Evolutionary conservation across 805 yeast species (phyloP), one percentile per base, ranked within the genome.

Genomic region (Hagleromyces aurorensis): DNA sequence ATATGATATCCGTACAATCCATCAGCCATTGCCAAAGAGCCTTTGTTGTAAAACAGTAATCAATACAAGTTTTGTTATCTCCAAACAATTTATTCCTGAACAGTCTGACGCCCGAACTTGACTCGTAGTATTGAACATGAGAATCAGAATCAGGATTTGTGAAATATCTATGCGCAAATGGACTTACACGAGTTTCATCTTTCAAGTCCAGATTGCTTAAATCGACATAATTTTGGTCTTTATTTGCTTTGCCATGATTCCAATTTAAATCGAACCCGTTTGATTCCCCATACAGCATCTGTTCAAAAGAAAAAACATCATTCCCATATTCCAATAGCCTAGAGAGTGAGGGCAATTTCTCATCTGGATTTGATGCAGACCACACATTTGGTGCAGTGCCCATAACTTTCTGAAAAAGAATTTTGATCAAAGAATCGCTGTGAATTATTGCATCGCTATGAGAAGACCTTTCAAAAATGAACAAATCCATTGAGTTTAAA

Each of bases 91-190:
- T 65, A 25, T 68, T 48, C 23, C 62, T 50, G 40, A 71, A 72
- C 3, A 82, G 44, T 12, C 94, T 57, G 3, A 83, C 64, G 1
- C 96, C 96, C 7, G 55, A 59, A 14, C 59, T 44, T 0, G 87
- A 71, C 4, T 72, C 75, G 49, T 78, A 86, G 50, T 86, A 86
- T 50, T 87, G 96, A 6, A 72, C 53, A 48, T 76, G 82, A 0
- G 94, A 65, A 40, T 81, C 89, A 0, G 93, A 80, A 48, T 81
- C 93, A 0, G 96, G 96, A 45, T 87, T 87, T 4, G 89, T 76
- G 59, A 85, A 85, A 46, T 70, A 83, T 22, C 70, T 66, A 46
- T 83, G 94, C 32, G 73, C 70, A 40, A 79, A 76, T 0, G 94
- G 94, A 4, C 83, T 75, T 5, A 36, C 41, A 30, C 65, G 46